Evolutionary conservation across 768 basidiomycete genomes (phyloP).

Genomic region (Calocybe gangraenosa): DNA sequence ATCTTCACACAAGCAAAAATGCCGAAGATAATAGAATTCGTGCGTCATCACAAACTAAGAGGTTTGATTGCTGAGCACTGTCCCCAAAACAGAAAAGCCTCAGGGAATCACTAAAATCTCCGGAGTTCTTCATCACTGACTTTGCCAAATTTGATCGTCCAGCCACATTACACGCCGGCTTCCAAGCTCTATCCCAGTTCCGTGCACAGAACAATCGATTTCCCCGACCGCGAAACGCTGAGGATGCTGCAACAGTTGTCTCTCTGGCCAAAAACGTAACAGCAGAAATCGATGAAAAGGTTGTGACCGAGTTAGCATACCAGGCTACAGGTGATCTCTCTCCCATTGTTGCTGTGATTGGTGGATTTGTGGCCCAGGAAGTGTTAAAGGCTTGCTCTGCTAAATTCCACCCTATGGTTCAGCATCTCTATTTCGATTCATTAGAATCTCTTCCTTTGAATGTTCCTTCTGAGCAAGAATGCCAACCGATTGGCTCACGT

Average conservation of each 20-base stretch:
- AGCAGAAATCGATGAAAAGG: conserved; percentile 72
- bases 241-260: conserved; percentile 74
- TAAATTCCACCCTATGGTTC: conserved; percentile 96
- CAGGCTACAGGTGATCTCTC: conserved; percentile 90
- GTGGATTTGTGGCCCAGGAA: conserved; percentile 98
- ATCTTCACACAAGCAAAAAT: conserved; percentile 99
- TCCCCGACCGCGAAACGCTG: conserved; percentile 77
- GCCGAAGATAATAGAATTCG: conserved; percentile 94
- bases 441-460: conserved; percentile 84
- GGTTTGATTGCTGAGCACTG: conserved; percentile 4
- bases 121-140: conserved; percentile 92
- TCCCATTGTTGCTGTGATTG: conserved; percentile 89
- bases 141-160: conserved; percentile 97
- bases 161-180: conserved; percentile 84
- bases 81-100: conserved; percentile 76
- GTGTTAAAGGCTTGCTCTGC: conserved; percentile 95
- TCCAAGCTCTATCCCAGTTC: conserved; percentile 90
- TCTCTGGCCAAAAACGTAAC: conserved; percentile 76
- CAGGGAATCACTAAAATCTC: conserved; percentile 72
- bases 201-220: conserved; percentile 56
- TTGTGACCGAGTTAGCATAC: conserved; percentile 80
- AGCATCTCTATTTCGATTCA: conserved; percentile 96
- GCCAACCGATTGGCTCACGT: conserved; percentile 74
- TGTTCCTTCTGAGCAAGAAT: conserved; percentile 78
- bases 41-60: conserved; percentile 36